These are phyloP conservation scores for Coemansia sp. DNA, from an alignment of 192 early-diverging fungal genomes.

Conservation along the genomic window DNA sequence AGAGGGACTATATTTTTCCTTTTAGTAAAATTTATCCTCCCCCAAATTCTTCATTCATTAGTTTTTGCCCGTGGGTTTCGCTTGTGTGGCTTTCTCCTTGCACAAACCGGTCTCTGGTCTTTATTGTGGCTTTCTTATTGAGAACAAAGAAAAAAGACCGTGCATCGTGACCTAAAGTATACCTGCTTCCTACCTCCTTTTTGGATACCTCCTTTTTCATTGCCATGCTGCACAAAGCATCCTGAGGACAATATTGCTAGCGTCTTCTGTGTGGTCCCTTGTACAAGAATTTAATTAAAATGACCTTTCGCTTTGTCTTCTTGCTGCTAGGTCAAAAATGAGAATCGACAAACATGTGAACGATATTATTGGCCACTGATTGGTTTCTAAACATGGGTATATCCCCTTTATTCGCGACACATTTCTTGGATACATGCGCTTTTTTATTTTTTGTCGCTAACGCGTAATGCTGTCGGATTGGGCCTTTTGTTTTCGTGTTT, in stretches of 20 bases:
- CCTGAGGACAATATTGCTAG: no score
- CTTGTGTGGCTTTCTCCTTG: background rate
- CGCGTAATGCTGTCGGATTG: slow-evolving; percentile 2
- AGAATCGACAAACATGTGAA: no score
- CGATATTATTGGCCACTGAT: background rate
- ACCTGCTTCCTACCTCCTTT: background rate
- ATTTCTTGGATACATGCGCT: background rate
- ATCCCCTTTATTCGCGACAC: background rate
- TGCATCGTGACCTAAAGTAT: background rate
- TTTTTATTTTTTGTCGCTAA: background rate
- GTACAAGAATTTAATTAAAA: slow-evolving; percentile 1
- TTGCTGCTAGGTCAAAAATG: no score
- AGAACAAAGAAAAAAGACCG: background rate
- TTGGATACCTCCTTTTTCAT: background rate
- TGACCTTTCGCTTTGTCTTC: background rate
- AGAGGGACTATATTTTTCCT: background rate
- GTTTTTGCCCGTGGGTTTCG: background rate
- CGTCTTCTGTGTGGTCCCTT: background rate
- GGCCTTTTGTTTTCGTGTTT: slow-evolving; percentile 2
- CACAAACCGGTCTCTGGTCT: background rate
- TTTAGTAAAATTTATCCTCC: background rate
- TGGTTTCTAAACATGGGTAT: background rate
- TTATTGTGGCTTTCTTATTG: background rate
- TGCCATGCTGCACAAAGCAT: background rate
- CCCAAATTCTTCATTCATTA: background rate